Base-by-base conservation (phyloP, 768 basidiomycete species). In the Russula brevipes region DNA sequence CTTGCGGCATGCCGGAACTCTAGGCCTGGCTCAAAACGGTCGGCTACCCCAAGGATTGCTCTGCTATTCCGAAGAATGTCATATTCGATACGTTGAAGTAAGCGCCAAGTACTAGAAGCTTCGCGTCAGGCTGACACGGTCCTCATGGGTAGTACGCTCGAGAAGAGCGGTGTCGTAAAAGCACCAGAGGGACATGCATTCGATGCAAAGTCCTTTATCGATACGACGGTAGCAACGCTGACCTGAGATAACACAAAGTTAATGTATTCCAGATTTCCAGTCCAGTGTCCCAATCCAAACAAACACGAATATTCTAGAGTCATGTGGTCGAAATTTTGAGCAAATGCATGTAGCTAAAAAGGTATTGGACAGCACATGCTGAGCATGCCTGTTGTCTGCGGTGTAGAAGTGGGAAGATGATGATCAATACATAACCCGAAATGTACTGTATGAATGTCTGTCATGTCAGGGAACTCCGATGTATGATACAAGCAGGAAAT, bases 1-100 rank as follows among this genome's bases (percentile, higher is more conserved):
- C 54, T 57, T 24, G 14, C 30, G 24, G 16, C 46, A 33, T n/a
- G n/a, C 46, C 4, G 17, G 17, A 42, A 44, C 17, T n/a, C 47
- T 53, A 89, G 90, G 85, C 86, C 24, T 96, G 94, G 94, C 77
- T 95, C 67, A 76, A 81, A 69, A 89, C 88, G 5, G 93, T 95
- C 19, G 78, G 76, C 4, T 96, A 93, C 73, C 86, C 91, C 3
- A 66, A 77, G 11, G 81, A 86, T 69, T 88, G 91, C 68, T 73
- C 79, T 1, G 76, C 75, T 41, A 86, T 95, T 50, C 82, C 87
- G 7, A 75, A 73, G n/a, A 73, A 81, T 36, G 85, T 92, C 16
- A 80, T 96, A 14, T 71, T 73, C 6, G 81, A 89, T 45, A 94
- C 94, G 0, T 75, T 95, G 8, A 76, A 77, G 91, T 90, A 71